Evolutionary conservation across 306 rosid species (phyloP).

Genomic region (Dalbergia cultrata): DNA sequence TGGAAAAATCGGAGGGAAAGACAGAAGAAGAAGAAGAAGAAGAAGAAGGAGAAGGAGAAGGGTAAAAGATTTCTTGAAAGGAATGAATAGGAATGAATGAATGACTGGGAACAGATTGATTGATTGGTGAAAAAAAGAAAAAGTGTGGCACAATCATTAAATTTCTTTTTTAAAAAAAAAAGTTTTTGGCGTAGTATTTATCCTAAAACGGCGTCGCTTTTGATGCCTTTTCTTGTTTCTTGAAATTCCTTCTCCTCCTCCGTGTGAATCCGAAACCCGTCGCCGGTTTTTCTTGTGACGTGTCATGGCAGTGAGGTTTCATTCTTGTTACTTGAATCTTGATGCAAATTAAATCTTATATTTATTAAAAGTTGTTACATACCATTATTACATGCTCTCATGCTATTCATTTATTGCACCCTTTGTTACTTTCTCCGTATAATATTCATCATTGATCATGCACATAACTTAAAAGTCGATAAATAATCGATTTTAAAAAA

Average conservation of each 20-base stretch:
- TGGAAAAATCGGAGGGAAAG: slow-evolving; percentile 6
- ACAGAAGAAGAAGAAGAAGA: not conserved
- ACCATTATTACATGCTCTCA: no score
- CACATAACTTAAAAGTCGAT: no score
- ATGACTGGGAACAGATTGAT: not conserved
- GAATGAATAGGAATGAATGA: not conserved
- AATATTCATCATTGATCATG: no score
- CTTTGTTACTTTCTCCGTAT: no score
- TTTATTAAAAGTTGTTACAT: no score
- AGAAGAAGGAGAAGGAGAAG: not conserved
- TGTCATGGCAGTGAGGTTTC: no score
- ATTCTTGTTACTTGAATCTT: no score
- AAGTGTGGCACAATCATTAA: not conserved
- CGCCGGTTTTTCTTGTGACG: not conserved
- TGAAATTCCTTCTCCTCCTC: not conserved
- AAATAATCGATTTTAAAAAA: no score
- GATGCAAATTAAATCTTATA: no score
- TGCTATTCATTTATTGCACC: no score
- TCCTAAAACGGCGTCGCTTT: not conserved
- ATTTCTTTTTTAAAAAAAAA: not conserved
- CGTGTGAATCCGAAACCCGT: not conserved
- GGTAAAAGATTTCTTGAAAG: not conserved
- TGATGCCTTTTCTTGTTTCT: not conserved
- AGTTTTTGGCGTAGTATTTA: no score
- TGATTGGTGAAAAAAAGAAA: not conserved